phyloP scores from a whole-genome alignment of 2,329 filamentous ascomycete species.

The Metarhizium sp. region DNA sequence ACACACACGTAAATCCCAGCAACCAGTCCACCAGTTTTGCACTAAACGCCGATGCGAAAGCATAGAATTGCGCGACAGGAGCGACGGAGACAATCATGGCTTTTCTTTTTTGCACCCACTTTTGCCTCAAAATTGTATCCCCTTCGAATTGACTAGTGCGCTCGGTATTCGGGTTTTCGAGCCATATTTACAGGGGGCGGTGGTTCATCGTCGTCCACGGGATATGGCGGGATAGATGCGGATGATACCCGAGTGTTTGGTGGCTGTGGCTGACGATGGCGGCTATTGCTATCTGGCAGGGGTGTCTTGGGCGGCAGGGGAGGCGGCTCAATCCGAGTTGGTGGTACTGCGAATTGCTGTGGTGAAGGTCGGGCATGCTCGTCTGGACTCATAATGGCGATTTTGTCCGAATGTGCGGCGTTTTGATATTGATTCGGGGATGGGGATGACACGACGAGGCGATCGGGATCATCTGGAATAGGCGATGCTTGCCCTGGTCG shows the following conservation, averaged over 20 bases:
- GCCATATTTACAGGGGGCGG: slow-evolving; percentile 81
- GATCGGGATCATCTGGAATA: slow-evolving; percentile 38
- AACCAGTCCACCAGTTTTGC: neutral
- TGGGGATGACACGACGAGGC: slow-evolving; percentile 45
- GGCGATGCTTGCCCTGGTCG: slow-evolving; percentile 20
- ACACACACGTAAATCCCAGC: neutral
- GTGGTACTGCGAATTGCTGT: slow-evolving; percentile 20
- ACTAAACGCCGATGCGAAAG: neutral
- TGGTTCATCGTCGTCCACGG: slow-evolving; percentile 65
- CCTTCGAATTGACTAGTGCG: neutral
- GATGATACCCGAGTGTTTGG: slow-evolving; percentile 22
- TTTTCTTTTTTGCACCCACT: neutral
- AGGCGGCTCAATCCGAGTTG: slow-evolving; percentile 47
- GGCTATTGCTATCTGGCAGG: slow-evolving; percentile 39
- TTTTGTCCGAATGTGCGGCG: slow-evolving; percentile 56
- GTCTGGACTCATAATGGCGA: slow-evolving; percentile 51
- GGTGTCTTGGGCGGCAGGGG: slow-evolving; percentile 72
- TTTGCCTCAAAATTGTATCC: neutral
- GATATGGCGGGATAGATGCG: slow-evolving; percentile 58
- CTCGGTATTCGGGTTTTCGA: slow-evolving; percentile 67
- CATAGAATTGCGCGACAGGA: neutral
- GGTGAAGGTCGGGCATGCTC: slow-evolving; percentile 39
- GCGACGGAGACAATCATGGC: neutral
- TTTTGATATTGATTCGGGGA: slow-evolving; percentile 49
- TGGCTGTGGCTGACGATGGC: slow-evolving; percentile 20